Base-by-base conservation (phyloP, 768 basidiomycete genomes). In the Lentinula detonsa region DNA sequence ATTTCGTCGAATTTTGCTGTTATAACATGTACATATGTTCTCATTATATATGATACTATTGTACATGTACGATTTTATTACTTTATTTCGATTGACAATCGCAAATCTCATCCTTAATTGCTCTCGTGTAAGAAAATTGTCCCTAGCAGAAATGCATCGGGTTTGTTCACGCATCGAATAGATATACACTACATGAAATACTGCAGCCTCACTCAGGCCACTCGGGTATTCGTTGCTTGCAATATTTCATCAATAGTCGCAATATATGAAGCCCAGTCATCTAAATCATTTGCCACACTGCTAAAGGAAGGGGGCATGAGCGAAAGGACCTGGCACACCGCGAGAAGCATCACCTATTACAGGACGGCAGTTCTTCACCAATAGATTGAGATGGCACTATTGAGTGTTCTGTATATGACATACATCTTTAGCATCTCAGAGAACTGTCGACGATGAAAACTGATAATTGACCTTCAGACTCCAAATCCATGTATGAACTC, bases 231-330 rank as follows among this genome's bases (percentile, higher is more conserved):
- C 21, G 51, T 23, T 5, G 46, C 33, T 8, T 52, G 50, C 16
- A 60, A 21, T 42, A 60, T 28, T 40, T 60, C 49, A 52, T 60
- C 59, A 8, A 60, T 45, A 16, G 31, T 33, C 7, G 59, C 59
- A 35, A 60, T 60, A 40, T 60, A 60, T 4, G 48, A 49, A 45
- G 21, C 18, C 59, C 59, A 60, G 15, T 60, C 59, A 11, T 60
- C 49, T 9, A 21, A 33, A 16, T 60, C 39, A 11, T 45, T 60
- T 15, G 18, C 2, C 23, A 31, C 23, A 31, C 23, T 56, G 13
- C 5, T 4, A 55, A 55, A 9, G 21, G 52, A 18, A 35, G 31
- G 13, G 18, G n/a, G n/a, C 16, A 16, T 43, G 0, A n/a, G 6
- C 4, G n/a, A 43, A 15, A 5, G 5, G 3, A 28, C 28, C 28